These are phyloP conservation scores for Cadophora sp. DNA, from an alignment of 2,329 filamentous ascomycete genomes.

Conservation along the genomic window DNA sequence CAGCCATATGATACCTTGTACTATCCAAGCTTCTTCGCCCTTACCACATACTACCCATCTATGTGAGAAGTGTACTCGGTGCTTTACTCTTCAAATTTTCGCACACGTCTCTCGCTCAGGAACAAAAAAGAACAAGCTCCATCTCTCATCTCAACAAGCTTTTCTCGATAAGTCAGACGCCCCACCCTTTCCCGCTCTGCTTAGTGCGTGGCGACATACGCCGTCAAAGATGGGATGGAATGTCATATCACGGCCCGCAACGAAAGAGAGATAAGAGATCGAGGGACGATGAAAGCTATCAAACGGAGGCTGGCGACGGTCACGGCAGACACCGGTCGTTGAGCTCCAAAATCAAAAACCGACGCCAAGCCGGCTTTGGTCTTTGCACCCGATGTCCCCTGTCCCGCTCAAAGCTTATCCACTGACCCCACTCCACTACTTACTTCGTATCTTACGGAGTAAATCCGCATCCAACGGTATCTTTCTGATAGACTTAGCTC, in stretches of 20 bases:
- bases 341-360: background rate
- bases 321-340: no score
- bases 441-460: no score
- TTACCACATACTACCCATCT: background rate
- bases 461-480: no score
- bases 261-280: background rate
- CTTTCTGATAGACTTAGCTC: no score
- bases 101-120: no score
- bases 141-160: background rate
- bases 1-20: slow-evolving; percentile 1
- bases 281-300: no score
- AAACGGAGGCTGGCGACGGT: no score
- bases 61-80: no score
- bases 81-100: no score
- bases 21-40: no score
- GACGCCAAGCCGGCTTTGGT: slow-evolving; percentile 1
- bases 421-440: background rate
- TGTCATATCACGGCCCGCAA: background rate
- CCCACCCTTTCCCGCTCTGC: no score
- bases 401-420: background rate
- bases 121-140: background rate
- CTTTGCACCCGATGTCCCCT: background rate
- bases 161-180: background rate
- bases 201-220: background rate
- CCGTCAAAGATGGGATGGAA: background rate